These are phyloP conservation scores for Dimargaris xerosporica DNA, from an alignment of 192 early-diverging fungal species.

Conservation along the genomic window DNA sequence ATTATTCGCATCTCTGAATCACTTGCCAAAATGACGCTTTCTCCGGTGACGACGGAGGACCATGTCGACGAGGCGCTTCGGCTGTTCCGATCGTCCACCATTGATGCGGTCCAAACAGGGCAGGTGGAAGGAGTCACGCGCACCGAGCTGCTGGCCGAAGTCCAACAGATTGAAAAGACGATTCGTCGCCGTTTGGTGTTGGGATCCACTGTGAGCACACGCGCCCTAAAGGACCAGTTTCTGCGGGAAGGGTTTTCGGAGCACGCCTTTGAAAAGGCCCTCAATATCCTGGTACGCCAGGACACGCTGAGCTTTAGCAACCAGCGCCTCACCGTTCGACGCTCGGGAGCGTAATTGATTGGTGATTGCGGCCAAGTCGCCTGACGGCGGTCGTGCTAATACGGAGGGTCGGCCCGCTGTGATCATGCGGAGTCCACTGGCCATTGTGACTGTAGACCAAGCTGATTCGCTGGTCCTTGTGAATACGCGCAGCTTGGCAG, in stretches of 20 bases:
- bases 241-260: constrained; percentile 25
- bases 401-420: too few species aligned
- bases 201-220: constrained; percentile 58
- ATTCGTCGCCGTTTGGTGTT: constrained; percentile 76
- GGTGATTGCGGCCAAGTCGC: too few species aligned
- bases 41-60: constrained; percentile 61
- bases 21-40: constrained; percentile 86
- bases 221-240: constrained; percentile 46
- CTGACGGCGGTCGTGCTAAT: too few species aligned
- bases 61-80: constrained; percentile 97
- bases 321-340: constrained; percentile 44
- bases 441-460: too few species aligned
- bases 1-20: constrained; percentile 97
- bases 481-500: too few species aligned
- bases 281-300: constrained; percentile 66
- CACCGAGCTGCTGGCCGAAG: constrained; percentile 52
- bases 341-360: constrained; percentile 24
- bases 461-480: too few species aligned
- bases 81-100: constrained; percentile 92
- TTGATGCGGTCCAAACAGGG: constrained; percentile 88
- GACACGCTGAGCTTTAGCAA: constrained; percentile 69
- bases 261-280: constrained; percentile 47
- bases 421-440: too few species aligned
- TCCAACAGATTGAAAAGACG: constrained; percentile 66
- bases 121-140: constrained; percentile 68